A percentile compares a stretch with the other conserved stretches of the same genome.
Conservation (phyloP, 2,329 filamentous ascomycete species). For the Microdochium trichocladiopsis region DNA sequence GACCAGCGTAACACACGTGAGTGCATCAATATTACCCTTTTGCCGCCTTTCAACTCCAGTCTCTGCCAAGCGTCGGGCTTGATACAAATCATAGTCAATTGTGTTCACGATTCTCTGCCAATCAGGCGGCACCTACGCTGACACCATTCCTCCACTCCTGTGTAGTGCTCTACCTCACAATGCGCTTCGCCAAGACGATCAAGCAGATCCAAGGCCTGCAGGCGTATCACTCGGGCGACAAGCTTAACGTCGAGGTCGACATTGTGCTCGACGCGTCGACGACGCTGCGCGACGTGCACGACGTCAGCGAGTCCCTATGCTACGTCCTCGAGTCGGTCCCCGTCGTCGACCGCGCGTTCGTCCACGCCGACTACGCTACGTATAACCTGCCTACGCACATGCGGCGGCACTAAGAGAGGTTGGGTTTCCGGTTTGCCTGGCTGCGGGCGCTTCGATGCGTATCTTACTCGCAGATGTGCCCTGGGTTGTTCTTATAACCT, state of each 20-base stretch:
- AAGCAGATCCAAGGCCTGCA: slow-evolving; percentile 78
- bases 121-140: too few species aligned
- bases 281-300: slow-evolving; percentile 72
- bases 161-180: slow-evolving; percentile 79
- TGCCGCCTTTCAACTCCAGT: neutral
- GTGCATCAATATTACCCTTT: slow-evolving; percentile 5
- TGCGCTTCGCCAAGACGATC: slow-evolving; percentile 87
- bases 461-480: too few species aligned
- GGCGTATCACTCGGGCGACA: slow-evolving; percentile 80
- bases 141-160: neutral
- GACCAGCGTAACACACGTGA: slow-evolving; percentile 70
- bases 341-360: slow-evolving; percentile 66
- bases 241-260: slow-evolving; percentile 77
- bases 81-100: too few species aligned
- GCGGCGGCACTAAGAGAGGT: slow-evolving; percentile 25
- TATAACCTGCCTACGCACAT: slow-evolving; percentile 57
- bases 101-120: too few species aligned
- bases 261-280: slow-evolving; percentile 75
- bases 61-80: too few species aligned
- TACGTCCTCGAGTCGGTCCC: slow-evolving; percentile 82
- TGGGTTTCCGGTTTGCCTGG: neutral
- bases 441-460: too few species aligned
- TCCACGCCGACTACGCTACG: slow-evolving; percentile 58
- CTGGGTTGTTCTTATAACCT: too few species aligned
- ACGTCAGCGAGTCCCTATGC: slow-evolving; percentile 59